A percentile compares a stretch with the other conserved stretches of the same genome.
Conservation (phyloP, 1,139 yeast genomes). For the Hemisphaericaspora lyxosophila region DNA sequence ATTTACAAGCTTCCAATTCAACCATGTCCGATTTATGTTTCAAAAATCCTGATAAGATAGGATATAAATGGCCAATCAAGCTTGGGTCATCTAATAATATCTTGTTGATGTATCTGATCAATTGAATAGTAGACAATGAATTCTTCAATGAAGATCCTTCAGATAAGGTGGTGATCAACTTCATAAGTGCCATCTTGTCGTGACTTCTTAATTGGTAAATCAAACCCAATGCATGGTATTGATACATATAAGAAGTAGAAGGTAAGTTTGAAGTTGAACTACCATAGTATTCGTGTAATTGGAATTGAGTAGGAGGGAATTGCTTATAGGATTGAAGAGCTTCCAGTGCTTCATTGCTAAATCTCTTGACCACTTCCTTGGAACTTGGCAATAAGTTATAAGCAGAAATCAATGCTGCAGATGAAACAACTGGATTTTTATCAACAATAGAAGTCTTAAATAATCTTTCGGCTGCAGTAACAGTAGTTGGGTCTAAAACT, state of each 20-base stretch:
- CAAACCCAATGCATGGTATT: constrained; percentile 93
- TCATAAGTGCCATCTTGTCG: constrained; percentile 92
- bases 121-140: constrained; percentile 78
- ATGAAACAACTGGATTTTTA: constrained; percentile 80
- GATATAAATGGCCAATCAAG: constrained; percentile 55
- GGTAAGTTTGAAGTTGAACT: constrained; percentile 53
- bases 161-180: constrained; percentile 79
- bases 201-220: constrained; percentile 84
- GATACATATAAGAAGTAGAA: constrained; percentile 76
- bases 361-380: constrained; percentile 87
- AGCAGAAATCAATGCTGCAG: constrained; percentile 90
- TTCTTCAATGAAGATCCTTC: constrained; percentile 63
- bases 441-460: constrained; percentile 93
- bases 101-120: constrained; percentile 78
- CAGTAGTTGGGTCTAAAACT: constrained; percentile 88
- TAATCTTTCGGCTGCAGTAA: constrained; percentile 90
- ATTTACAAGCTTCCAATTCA: constrained; percentile 89
- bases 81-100: constrained; percentile 61
- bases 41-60: constrained; percentile 68
- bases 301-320: constrained; percentile 59
- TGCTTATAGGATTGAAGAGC: constrained; percentile 70
- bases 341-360: constrained; percentile 92
- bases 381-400: constrained; percentile 89
- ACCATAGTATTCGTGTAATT: constrained; percentile 55
- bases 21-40: constrained; percentile 87